These are phyloP conservation scores for Vitellaria paradoxa DNA, from an alignment of 179 eudicot genomes.

Conservation along the genomic window DNA sequence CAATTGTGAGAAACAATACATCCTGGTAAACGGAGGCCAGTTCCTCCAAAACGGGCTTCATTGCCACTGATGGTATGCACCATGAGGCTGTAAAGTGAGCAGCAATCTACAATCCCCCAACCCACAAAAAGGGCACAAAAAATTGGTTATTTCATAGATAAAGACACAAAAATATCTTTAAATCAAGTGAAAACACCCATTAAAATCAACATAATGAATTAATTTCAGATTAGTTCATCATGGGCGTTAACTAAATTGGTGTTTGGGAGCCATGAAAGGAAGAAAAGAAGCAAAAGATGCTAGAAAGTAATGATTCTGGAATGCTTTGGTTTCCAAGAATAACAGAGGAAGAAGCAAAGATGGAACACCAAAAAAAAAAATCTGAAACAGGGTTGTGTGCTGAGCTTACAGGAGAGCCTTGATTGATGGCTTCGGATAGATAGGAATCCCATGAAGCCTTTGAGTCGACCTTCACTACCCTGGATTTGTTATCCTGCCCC, in stretches of 20 bases:
- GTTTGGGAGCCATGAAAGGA: no score
- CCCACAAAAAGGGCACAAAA: neutral
- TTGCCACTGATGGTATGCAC: constrained; percentile 71
- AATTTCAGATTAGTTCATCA: neutral
- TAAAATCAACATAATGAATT: neutral
- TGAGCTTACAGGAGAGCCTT: constrained; percentile 44
- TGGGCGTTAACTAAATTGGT: neutral
- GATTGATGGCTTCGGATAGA: constrained; percentile 33
- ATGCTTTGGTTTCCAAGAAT: neutral
- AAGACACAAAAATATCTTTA: neutral
- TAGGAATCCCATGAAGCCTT: constrained; percentile 45
- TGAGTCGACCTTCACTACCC: constrained; percentile 41
- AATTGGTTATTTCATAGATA: neutral
- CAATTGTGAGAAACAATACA: constrained; percentile 41
- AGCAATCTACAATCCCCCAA: constrained; percentile 38
- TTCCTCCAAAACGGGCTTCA: constrained; percentile 51
- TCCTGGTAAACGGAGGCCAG: constrained; percentile 43
- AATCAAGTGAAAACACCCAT: neutral
- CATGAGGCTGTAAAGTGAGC: constrained; percentile 73
- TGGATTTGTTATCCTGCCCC: constrained; percentile 26
- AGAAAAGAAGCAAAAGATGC: no score
- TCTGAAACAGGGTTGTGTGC: neutral
- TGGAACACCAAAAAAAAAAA: no score
- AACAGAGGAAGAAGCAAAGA: no score
- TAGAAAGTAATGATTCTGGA: neutral